Percentiles rank a stretch among this genome's conserved stretches.
These are phyloP conservation scores for Ophiostoma australiae DNA, from an alignment of 2,329 filamentous ascomycete genomes.

Conservation along the genomic window DNA sequence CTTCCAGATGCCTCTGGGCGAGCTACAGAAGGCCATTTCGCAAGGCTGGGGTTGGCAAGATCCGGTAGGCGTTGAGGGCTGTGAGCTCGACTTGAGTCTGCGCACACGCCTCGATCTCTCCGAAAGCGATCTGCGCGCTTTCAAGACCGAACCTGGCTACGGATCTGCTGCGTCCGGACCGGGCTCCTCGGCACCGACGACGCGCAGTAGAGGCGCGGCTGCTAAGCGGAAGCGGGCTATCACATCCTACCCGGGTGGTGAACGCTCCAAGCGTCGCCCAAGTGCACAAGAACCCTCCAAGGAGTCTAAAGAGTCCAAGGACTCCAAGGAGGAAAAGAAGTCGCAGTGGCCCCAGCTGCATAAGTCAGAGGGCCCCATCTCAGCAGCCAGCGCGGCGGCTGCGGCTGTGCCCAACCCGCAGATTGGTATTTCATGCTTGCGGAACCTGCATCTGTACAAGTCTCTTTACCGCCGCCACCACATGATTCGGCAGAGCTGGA, in stretches of 20 bases:
- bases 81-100: slow-evolving; percentile 72
- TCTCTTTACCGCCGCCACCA: slow-evolving; percentile 90
- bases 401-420: slow-evolving; percentile 75
- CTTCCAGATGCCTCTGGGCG: slow-evolving; percentile 70
- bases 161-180: neutral
- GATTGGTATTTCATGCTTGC: slow-evolving; percentile 70
- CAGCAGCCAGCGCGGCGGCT: slow-evolving; percentile 79
- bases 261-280: slow-evolving; percentile 51
- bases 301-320: too few relatives aligned
- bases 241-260: slow-evolving; percentile 42
- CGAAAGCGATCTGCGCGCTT: slow-evolving; percentile 10
- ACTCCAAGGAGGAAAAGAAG: slow-evolving; percentile 40
- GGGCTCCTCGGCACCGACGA: neutral
- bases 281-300: slow-evolving; percentile 42
- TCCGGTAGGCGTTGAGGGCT: slow-evolving; percentile 67
- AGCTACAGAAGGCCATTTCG: slow-evolving; percentile 76
- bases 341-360: slow-evolving; percentile 43
- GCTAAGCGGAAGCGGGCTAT: slow-evolving; percentile 54
- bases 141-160: slow-evolving; percentile 35
- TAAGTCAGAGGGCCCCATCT: slow-evolving; percentile 75
- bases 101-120: slow-evolving; percentile 37
- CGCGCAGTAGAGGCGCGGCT: neutral
- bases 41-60: slow-evolving; percentile 99
- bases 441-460: slow-evolving; percentile 88
- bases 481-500: slow-evolving; percentile 89